Percentiles rank a stretch among this genome's conserved stretches.
These are phyloP conservation scores for Furcasterigmium furcatum DNA, from an alignment of 2,329 filamentous ascomycete species.

Conservation along the genomic window DNA sequence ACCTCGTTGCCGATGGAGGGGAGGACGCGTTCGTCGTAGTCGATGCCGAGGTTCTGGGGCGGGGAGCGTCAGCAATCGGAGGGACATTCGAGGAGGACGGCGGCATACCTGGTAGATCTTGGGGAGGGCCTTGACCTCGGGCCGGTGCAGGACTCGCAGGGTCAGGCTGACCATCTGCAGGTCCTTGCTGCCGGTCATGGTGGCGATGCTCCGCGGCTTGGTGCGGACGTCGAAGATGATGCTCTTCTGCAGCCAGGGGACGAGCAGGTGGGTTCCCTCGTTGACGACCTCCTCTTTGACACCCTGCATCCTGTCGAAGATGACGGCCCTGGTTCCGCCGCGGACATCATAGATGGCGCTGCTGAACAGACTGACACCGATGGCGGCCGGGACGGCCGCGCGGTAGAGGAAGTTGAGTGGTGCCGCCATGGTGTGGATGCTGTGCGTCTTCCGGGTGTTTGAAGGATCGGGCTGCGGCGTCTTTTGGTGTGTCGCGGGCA, in stretches of 20 bases:
- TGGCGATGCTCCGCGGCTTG: constrained; percentile 95
- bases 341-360: constrained; percentile 95
- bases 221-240: constrained; percentile 97
- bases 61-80: constrained; percentile 4
- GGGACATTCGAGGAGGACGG: not conserved
- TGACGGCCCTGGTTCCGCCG: constrained; percentile 90
- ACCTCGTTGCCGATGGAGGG: constrained; percentile 99
- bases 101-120: constrained; percentile 92
- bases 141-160: constrained; percentile 88
- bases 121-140: constrained; percentile 86
- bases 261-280: constrained; percentile 94
- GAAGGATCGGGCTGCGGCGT: too few species aligned
- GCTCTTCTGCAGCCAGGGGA: constrained; percentile 93
- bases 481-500: too few species aligned
- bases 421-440: constrained; percentile 40
- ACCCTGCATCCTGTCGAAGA: constrained; percentile 91
- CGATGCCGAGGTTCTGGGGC: constrained; percentile 85
- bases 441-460: constrained; percentile 29
- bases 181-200: constrained; percentile 97
- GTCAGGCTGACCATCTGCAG: constrained; percentile 99
- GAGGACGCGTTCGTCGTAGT: constrained; percentile 98
- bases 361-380: constrained; percentile 66
- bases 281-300: constrained; percentile 91
- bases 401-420: constrained; percentile 61
- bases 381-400: constrained; percentile 69